Base-by-base conservation (phyloP, 1,284 basidiomycete genomes). In the Cystobasidium sp. region DNA sequence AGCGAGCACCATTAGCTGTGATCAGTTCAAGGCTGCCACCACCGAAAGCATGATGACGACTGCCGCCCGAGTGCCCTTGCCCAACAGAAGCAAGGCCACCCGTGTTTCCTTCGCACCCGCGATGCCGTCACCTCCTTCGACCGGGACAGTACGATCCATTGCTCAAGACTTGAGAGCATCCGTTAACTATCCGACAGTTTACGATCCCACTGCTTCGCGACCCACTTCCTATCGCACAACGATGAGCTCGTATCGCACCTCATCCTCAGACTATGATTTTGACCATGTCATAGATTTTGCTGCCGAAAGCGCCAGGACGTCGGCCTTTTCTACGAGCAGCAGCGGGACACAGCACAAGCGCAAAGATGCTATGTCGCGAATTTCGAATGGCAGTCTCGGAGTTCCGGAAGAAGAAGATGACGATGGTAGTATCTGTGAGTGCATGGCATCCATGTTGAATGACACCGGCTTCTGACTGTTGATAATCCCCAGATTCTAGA, bases 361-460 rank as follows among this genome's bases (percentile, higher is more conserved):
- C n/a, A 49, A 63, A 65, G 49, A 41, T 39, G 47, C 18, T 31
- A 14, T 39, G 39, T 65, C 39, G 7, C 24, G 70, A 18, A 41
- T 59, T 24, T 65, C 51, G 43, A 56, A 22, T 37, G 61, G 70
- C n/a, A 55, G 62, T 43, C 37, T 65, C 39, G 46, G 43, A 10
- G 49, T 64, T 6, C 61, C 61, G 16, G 70, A 72, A 14, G 62
- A 72, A 18, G 70, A 72, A 7, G 70, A 72, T 18, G 70, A 70
- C 41, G 68, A 72, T 56, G 31, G 61, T 16, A 72, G 70, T 46
- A 37, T 65, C 37, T 72, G 70, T 72, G 43, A 65, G 70, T 64
- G 20, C 8, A 46, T 41, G 37, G 20, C 12, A 22, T 14, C 44
- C 44, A 24, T 7, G 47, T 24, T 16, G 16, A 51, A 22, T 12